phyloP scores from a whole-genome alignment of 495 filamentous ascomycete genomes.

The Hypoxylon fuscum region DNA sequence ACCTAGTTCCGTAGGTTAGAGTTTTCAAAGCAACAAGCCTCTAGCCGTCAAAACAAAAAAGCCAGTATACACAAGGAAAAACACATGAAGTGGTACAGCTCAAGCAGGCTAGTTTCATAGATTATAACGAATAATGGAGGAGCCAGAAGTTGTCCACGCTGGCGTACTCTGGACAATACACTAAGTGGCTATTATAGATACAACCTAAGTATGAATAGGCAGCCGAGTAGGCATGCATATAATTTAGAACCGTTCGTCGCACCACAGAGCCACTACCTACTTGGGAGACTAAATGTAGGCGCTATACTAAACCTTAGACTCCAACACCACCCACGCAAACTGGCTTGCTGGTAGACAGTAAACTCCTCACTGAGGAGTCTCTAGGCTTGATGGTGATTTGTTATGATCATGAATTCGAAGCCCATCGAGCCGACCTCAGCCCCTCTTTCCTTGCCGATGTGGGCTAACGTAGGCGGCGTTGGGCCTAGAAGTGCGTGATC shows the following conservation, averaged over 20 bases:
- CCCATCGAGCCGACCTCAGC: slow-evolving; percentile 3
- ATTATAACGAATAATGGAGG: background rate
- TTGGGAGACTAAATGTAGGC: slow-evolving; percentile 21
- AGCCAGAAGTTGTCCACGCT: too few relatives aligned
- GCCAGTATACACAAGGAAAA: background rate
- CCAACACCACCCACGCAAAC: slow-evolving; percentile 6
- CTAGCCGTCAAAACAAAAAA: background rate
- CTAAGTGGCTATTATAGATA: slow-evolving; percentile 3
- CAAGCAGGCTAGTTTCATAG: background rate
- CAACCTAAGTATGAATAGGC: background rate
- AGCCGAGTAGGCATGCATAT: background rate
- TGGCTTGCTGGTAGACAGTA: background rate
- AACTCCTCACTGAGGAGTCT: slow-evolving; percentile 5
- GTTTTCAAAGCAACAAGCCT: background rate
- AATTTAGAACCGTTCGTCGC: slow-evolving; percentile 9
- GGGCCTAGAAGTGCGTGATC: background rate
- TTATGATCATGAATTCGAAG: slow-evolving; percentile 10
- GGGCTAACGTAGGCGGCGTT: slow-evolving; percentile 5
- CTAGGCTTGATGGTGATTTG: background rate
- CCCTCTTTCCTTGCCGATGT: slow-evolving; percentile 1
- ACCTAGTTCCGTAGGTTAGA: too few relatives aligned
- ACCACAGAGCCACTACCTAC: slow-evolving; percentile 20
- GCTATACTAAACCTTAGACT: slow-evolving; percentile 7
- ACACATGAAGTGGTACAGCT: background rate
- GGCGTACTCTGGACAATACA: background rate